Evolutionary conservation across 768 basidiomycete genomes (phyloP).

Genomic region (Russula brevipes): DNA sequence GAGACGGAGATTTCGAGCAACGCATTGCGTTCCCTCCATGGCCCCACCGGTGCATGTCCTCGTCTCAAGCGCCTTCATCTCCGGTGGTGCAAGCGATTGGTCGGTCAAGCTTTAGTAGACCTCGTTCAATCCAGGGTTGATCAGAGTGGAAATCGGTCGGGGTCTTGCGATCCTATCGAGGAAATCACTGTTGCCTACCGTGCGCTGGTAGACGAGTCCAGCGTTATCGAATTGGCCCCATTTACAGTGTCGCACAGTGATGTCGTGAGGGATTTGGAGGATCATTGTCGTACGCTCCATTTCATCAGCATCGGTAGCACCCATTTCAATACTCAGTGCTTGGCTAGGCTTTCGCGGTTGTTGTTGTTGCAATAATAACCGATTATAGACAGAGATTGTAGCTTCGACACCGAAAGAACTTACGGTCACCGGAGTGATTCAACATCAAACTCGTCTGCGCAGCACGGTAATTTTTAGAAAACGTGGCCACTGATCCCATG

Average conservation of each 20-base stretch:
- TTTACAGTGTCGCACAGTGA: slow-evolving; percentile 38
- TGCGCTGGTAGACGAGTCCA: slow-evolving; percentile 49
- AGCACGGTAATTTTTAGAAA: neutral
- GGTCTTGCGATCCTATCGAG: slow-evolving; percentile 33
- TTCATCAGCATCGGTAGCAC: neutral
- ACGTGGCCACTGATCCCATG: neutral
- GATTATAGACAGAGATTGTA: slow-evolving; percentile 49
- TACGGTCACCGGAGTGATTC: slow-evolving; percentile 21
- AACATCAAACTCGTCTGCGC: slow-evolving; percentile 9
- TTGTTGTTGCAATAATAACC: slow-evolving; percentile 55
- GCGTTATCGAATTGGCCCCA: slow-evolving; percentile 44
- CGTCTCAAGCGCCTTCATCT: slow-evolving; percentile 46
- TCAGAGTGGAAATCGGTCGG: slow-evolving; percentile 2
- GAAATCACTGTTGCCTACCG: slow-evolving; percentile 53
- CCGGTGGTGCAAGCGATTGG: slow-evolving; percentile 55
- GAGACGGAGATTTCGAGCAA: slow-evolving; percentile 53
- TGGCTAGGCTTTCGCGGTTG: slow-evolving; percentile 44
- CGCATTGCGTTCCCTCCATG: slow-evolving; percentile 37
- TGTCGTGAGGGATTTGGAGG: slow-evolving; percentile 37
- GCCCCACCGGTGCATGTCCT: slow-evolving; percentile 42
- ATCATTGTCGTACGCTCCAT: slow-evolving; percentile 51
- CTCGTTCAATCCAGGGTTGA: slow-evolving; percentile 41
- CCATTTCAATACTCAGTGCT: slow-evolving; percentile 2
- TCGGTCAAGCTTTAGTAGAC: slow-evolving; percentile 46
- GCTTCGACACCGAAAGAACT: slow-evolving; percentile 32